Conservation (phyloP, 2,329 filamentous ascomycete species). For the Phyllosticta citribraziliensis region DNA sequence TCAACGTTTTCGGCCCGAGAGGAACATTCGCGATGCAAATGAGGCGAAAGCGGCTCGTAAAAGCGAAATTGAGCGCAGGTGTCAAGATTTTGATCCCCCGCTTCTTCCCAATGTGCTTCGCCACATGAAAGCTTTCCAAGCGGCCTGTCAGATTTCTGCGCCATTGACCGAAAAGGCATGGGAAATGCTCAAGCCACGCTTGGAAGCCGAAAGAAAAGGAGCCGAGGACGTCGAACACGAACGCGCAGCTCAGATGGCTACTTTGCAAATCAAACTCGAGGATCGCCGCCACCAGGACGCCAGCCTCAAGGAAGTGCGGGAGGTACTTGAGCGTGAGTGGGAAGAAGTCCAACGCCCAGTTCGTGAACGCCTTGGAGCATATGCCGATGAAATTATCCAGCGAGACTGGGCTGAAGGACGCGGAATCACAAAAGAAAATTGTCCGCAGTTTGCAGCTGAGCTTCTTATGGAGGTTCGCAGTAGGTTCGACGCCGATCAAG, state of each 20-base stretch:
- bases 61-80: constrained; percentile 62
- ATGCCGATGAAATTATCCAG: constrained; percentile 61
- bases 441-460: constrained; percentile 60
- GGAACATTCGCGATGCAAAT: constrained; percentile 53
- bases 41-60: constrained; percentile 55
- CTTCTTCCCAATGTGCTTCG: constrained; percentile 52
- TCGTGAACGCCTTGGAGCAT: constrained; percentile 52
- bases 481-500: constrained; percentile 54
- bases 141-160: constrained; percentile 58
- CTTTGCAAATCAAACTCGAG: constrained; percentile 37
- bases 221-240: constrained; percentile 49
- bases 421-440: constrained; percentile 53
- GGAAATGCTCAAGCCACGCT: constrained; percentile 56
- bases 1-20: constrained; percentile 30
- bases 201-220: constrained; percentile 55
- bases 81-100: constrained; percentile 55
- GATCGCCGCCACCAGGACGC: constrained; percentile 39
- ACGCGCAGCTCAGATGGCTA: constrained; percentile 38
- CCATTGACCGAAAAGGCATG: constrained; percentile 61
- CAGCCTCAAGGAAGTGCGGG: constrained; percentile 43
- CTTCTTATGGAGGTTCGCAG: constrained; percentile 58
- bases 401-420: constrained; percentile 55
- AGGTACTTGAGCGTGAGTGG: constrained; percentile 58
- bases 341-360: constrained; percentile 60
- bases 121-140: constrained; percentile 65